Base-by-base conservation (phyloP, 495 filamentous ascomycete genomes). In the Aspergillus kassunensis region DNA sequence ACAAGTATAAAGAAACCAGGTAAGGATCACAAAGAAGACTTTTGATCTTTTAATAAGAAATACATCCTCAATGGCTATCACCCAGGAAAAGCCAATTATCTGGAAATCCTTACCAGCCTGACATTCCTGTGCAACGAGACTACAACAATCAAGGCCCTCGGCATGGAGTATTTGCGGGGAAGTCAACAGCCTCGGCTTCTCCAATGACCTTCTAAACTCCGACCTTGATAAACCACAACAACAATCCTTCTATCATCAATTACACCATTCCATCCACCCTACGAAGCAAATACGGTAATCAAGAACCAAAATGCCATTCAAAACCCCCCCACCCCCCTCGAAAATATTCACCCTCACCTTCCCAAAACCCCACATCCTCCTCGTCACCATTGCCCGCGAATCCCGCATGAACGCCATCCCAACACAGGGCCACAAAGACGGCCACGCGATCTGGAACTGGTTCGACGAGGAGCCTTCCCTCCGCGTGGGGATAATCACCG, bases 401-500 rank as follows among this genome's bases (percentile, higher is more conserved):
- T 59, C 62, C 11, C 57, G 60, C 57, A 66, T 76, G 69, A 61
- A 76, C 66, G 47, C 70, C 59, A 56, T 77, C 71, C 25, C 71
- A 46, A 55, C 55, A 15, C 63, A 67, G 2, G 71, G 67, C 11
- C 71, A 80, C 55, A 65, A 56, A 53, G 78, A 80, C 57, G 66
- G 71, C 44, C 59, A 71, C 41, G 54, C 53, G 10, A 49, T 80
- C 9, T 77, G 71, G 52, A 53, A 65, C 31, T 80, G 77, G 75
- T 67, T 77, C 46, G 77, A 80, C 51, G 57, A 59, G 5, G 74
- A 79, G 51, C 74, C 77, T 2, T 60, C 56, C 7, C 56, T 80
- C n/a, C 67, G 73, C 5, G 71, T 76, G 9, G 73, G 65, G 0
- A 69, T 80, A 30, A 56, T 80, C 36, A 80, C 78, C 0, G 78